Base-by-base conservation (phyloP, 495 filamentous ascomycete genomes). In the Penicillium silybi region DNA sequence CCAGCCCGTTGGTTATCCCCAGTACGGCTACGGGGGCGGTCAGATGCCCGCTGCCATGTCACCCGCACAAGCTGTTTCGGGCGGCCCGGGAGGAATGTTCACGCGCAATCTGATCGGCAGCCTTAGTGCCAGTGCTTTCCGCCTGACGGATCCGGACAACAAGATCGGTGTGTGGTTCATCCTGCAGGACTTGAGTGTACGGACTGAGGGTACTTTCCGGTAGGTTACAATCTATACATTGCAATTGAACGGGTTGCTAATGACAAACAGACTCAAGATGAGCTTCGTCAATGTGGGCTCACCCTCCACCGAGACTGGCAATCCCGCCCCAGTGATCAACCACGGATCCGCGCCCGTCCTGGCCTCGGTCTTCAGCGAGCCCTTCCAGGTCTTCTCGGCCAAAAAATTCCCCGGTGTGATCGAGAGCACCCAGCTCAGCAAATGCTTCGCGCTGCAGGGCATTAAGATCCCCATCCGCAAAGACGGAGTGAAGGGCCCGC, bases 331-430 rank as follows among this genome's bases (percentile, higher is more conserved):
- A 7, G 72, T 73, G 6, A 77, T 96, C 53, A 97, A 93, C 67
- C 85, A 83, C 22, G 87, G 86, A 40, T 84, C 80, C 35, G 90
- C 90, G 0, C 90, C 88, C 0, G 86, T 97, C 22, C 80, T 98
- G 2, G 93, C 93, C 2, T 87, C 85, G 3, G 87, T 85, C 57
- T 98, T 93, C 67, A 90, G 86, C 32, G 88, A 96, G 13, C 79
- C 83, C 16, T 97, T 98, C 78, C 89, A 93, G 53, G 93, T 98
- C 40, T 97, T 85, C 67, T 91, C 86, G 5, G 93, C 93, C 29
- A 98, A 98, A 80, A 96, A 96, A 57, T 98, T 98, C 77, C 92
- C 93, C 0, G 93, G 93, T 51, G 93, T 98, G 1, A 95, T 95
- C 56, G 92, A 97, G 65, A 92, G 87, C 65, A 98, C 93, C 2